Conservation (phyloP, 1,284 basidiomycete species). For the Leucoagaricus sp. region DNA sequence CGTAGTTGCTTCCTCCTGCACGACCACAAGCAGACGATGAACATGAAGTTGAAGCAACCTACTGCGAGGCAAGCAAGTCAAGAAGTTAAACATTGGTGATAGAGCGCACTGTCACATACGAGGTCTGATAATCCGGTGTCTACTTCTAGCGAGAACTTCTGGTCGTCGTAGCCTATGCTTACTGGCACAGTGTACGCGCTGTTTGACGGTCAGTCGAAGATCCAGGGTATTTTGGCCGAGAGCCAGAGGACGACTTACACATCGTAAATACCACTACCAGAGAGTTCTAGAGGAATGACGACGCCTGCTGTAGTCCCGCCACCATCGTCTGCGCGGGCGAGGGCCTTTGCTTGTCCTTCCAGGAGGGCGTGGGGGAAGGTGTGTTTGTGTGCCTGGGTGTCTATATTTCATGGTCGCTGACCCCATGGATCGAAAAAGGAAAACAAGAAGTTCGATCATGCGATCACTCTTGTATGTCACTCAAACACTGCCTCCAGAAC, state of each 20-base stretch:
- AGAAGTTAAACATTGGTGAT: not conserved
- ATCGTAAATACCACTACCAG: slow-evolving; percentile 49
- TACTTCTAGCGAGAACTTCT: slow-evolving; percentile 61
- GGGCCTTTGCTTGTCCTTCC: slow-evolving; percentile 16
- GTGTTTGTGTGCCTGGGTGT: too few species aligned
- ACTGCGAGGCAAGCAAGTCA: slow-evolving; percentile 39
- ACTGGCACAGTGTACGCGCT: slow-evolving; percentile 67
- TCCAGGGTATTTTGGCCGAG: not conserved
- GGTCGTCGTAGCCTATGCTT: slow-evolving; percentile 45
- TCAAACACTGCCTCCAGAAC: too few species aligned
- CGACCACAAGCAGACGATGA: slow-evolving; percentile 47
- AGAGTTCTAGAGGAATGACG: slow-evolving; percentile 52
- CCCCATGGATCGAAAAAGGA: too few species aligned
- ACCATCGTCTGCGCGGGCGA: slow-evolving; percentile 6
- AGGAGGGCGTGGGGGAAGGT: slow-evolving; percentile 9
- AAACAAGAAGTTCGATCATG: too few species aligned
- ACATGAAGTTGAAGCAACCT: slow-evolving; percentile 64
- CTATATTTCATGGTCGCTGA: too few species aligned
- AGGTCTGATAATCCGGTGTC: slow-evolving; percentile 80
- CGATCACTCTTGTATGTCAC: too few species aligned
- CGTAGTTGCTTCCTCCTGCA: slow-evolving; percentile 47
- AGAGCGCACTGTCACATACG: slow-evolving; percentile 38
- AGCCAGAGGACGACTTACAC: slow-evolving; percentile 37
- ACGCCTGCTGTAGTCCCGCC: slow-evolving; percentile 48
- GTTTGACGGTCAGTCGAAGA: slow-evolving; percentile 12